phyloP scores from a whole-genome alignment of 225 moss, liverwort and hornwort genomes.

The Antitrichia curtipendula region DNA sequence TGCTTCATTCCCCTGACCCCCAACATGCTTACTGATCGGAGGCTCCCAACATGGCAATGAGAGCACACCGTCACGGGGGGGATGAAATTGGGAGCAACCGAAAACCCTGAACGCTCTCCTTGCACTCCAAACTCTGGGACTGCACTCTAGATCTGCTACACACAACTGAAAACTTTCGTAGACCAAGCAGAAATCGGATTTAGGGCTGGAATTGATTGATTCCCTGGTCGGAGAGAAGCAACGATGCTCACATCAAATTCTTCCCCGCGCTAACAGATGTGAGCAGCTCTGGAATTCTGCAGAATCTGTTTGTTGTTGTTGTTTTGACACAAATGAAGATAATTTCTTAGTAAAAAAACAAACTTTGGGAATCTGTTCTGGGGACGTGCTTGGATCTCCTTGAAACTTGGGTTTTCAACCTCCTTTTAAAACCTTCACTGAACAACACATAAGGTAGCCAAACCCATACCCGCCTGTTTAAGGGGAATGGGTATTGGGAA shows the following conservation, averaged over 20 bases:
- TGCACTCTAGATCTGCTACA: not conserved
- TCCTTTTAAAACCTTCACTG: no score
- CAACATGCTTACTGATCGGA: not conserved
- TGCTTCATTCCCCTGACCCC: slow-evolving; percentile 20
- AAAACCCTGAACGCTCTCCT: not conserved
- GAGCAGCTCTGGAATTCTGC: not conserved
- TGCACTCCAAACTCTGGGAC: not conserved
- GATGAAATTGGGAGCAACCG: not conserved
- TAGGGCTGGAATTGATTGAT: not conserved
- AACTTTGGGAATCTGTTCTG: no score
- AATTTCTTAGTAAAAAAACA: no score
- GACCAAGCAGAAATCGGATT: not conserved
- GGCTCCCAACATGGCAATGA: not conserved
- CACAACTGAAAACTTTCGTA: no score
- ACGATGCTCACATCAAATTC: not conserved
- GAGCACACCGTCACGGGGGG: not conserved
- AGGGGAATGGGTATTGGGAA: no score
- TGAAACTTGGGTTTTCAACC: no score
- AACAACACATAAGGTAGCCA: no score
- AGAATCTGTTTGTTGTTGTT: not conserved
- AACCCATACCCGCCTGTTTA: no score
- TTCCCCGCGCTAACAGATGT: not conserved
- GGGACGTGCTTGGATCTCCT: no score
- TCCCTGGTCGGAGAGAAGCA: not conserved
- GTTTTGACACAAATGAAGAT: not conserved